phyloP scores from a whole-genome alignment of 805 yeast species.

The Monosporozyma servazzii region DNA sequence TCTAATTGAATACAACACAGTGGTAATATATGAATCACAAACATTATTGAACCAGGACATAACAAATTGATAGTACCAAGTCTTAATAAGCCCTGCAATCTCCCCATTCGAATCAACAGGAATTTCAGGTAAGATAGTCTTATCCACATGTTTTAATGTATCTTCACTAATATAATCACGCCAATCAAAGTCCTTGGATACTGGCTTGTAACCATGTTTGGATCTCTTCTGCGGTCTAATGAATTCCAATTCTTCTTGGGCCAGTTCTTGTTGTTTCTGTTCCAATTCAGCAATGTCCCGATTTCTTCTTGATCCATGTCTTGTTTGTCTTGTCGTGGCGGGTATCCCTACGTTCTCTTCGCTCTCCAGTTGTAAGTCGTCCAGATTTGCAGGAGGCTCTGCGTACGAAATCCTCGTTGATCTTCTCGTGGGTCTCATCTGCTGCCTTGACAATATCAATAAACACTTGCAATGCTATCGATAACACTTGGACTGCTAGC shows the following conservation, averaged over 20 bases:
- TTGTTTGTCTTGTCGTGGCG: not conserved
- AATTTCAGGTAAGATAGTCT: constrained; percentile 4
- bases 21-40: constrained; percentile 21
- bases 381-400: not conserved
- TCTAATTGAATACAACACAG: constrained; percentile 5
- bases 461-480: too few relatives aligned
- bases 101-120: constrained; percentile 2
- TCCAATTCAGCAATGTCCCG: not conserved
- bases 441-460: too few relatives aligned
- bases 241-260: not conserved
- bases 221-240: constrained; percentile 1
- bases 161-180: constrained; percentile 19
- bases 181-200: constrained; percentile 13
- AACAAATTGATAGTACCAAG: constrained; percentile 28
- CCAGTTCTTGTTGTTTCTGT: not conserved
- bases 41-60: constrained; percentile 29
- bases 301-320: not conserved
- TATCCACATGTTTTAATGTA: constrained; percentile 15
- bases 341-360: not conserved
- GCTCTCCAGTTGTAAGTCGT: not conserved
- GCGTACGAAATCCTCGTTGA: constrained; percentile 4
- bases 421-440: constrained; percentile 5
- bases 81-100: constrained; percentile 9
- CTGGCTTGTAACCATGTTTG: not conserved
- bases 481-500: too few relatives aligned